These are phyloP conservation scores for Magnolia sinica DNA, from an alignment of 164 flowering plant species.

Conservation along the genomic window DNA sequence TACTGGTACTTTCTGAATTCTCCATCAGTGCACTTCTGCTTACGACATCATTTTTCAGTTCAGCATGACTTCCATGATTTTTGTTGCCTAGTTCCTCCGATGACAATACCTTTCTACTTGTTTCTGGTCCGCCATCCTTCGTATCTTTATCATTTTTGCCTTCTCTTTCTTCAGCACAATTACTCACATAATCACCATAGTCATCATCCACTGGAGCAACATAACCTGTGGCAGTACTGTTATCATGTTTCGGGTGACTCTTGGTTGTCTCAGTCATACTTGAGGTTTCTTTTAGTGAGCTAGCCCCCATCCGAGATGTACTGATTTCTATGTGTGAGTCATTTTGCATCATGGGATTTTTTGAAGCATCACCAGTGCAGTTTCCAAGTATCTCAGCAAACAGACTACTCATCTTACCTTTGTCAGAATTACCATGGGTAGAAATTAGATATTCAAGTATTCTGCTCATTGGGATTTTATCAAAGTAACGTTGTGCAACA, in stretches of 20 bases:
- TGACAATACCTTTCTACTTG: background rate
- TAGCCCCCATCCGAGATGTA: background rate
- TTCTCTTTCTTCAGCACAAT: too few species aligned
- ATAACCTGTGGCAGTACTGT: background rate
- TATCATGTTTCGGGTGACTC: too few species aligned
- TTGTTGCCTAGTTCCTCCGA: background rate
- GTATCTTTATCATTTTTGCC: background rate
- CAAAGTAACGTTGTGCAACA: background rate
- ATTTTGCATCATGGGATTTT: background rate
- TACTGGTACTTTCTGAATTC: background rate
- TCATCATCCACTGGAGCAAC: too few species aligned
- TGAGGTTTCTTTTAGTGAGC: background rate
- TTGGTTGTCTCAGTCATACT: background rate
- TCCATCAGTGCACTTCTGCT: background rate
- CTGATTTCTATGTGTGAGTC: background rate
- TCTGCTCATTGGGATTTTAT: background rate
- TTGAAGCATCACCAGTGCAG: background rate
- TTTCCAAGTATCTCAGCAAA: slow-evolving; percentile 1
- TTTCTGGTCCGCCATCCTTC: background rate
- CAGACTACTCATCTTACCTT: background rate
- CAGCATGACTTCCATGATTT: background rate
- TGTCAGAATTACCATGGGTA: slow-evolving; percentile 1
- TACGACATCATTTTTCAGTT: background rate
- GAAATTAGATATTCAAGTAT: slow-evolving; percentile 1
- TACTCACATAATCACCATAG: too few species aligned